Evolutionary conservation across 1,139 yeast genomes (phyloP).

Genomic region (Scheffersomyces titani): DNA sequence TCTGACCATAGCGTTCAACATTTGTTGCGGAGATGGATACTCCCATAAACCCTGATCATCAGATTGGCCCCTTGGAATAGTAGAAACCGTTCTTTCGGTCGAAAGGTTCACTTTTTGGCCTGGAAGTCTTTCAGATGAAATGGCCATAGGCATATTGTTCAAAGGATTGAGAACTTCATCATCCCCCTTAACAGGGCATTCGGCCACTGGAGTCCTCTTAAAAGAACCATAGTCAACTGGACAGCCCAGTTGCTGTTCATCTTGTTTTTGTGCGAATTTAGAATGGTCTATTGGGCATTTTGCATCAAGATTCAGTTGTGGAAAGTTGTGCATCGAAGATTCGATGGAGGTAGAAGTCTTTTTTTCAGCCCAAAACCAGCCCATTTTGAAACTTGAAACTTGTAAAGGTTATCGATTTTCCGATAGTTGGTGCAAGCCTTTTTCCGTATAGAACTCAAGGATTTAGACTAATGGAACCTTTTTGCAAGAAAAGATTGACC

Average conservation of each 20-base stretch:
- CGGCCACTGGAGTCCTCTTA: slow-evolving; percentile 4
- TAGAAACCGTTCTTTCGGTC: slow-evolving; percentile 77
- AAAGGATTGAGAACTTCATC: slow-evolving; percentile 62
- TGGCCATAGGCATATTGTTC: slow-evolving; percentile 83
- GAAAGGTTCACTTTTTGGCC: slow-evolving; percentile 81
- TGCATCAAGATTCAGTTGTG: slow-evolving; percentile 13
- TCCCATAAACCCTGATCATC: slow-evolving; percentile 84
- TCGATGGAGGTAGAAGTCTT: neutral
- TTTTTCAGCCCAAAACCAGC: slow-evolving; percentile 78
- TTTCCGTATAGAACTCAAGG: neutral
- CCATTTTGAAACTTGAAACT: slow-evolving; percentile 45
- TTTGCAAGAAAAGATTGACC: no score
- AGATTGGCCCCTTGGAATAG: slow-evolving; percentile 83
- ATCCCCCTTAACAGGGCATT: slow-evolving; percentile 27
- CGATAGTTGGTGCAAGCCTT: neutral
- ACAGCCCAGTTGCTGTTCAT: slow-evolving; percentile 24
- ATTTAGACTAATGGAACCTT: neutral
- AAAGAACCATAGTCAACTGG: slow-evolving; percentile 14
- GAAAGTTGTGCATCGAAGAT: neutral
- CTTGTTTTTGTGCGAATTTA: slow-evolving; percentile 3
- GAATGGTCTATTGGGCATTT: slow-evolving; percentile 49
- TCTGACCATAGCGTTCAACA: slow-evolving; percentile 95
- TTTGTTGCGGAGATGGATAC: slow-evolving; percentile 98
- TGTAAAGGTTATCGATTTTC: neutral
- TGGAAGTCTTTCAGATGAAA: slow-evolving; percentile 69